Base-by-base conservation (phyloP, 352 stramenopile species). In the Plasmopara muralis region DNA sequence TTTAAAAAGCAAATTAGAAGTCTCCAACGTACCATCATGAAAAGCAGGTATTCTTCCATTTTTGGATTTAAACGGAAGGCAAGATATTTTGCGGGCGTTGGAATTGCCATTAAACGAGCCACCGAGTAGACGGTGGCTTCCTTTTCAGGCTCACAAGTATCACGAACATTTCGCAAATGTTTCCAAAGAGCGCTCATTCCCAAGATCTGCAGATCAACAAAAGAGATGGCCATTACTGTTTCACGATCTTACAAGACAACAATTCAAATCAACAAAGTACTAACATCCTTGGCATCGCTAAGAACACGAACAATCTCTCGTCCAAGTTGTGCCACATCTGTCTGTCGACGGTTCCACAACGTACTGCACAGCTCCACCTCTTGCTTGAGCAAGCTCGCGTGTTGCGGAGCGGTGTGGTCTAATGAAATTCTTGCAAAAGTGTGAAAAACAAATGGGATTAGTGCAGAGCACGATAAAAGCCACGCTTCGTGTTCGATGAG, bases 141-240 rank as follows among this genome's bases (percentile, higher is more conserved):
- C 29, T 83, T 83, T 7, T 60, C 60, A 38, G 79, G 66, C 28
- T 58, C 50, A 38, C 47, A 40, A 44, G 55, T 63, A 50, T 91
- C 77, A 1, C 72, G 73, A 9, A 89, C 77, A 37, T 70, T 83
- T 15, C 78, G 69, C 34, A 89, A 58, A 53, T 89, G 79, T 47
- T 91, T 91, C 81, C 81, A 91, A 13, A 91, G 51, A n/a, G 64
- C 45, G 28, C 77, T 86, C 73, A 91, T 91, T n/a, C 81, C 81
- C 2, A 74, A 67, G 29, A 89, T 83, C 80, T 91, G 20, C 9
- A 45, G 34, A 5, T 13, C 48, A 5, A 58, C 29, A 53, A 25
- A 55, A n/a, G 51, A 50, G n/a, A 45, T 25, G 6, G 16, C 33
- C 55, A 48, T 29, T 14, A 43, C 30, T 16, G 14, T 14, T 29